These are phyloP conservation scores for Rugonectria rugulosa DNA, from an alignment of 2,329 filamentous ascomycete genomes.

Conservation along the genomic window DNA sequence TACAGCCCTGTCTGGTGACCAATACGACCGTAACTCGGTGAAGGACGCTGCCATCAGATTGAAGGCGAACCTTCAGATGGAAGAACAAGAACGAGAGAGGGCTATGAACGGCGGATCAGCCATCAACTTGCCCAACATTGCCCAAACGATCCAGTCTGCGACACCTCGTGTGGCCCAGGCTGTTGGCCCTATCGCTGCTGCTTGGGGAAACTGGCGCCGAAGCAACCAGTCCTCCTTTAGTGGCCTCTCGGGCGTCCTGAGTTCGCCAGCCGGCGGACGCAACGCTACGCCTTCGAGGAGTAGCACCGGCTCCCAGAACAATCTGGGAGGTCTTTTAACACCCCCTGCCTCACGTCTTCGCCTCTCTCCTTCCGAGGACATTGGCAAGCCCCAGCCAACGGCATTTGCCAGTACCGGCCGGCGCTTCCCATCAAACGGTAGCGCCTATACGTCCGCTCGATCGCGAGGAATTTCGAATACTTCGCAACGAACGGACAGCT, in stretches of 20 bases:
- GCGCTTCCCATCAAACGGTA: slow-evolving; percentile 59
- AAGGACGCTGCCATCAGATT: slow-evolving; percentile 93
- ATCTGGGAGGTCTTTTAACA: slow-evolving; percentile 82
- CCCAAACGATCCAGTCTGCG: slow-evolving; percentile 78
- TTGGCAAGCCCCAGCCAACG: slow-evolving; percentile 58
- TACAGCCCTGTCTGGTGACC: slow-evolving; percentile 74
- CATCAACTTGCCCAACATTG: slow-evolving; percentile 76
- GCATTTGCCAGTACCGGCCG: slow-evolving; percentile 68
- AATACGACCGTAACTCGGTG: slow-evolving; percentile 79
- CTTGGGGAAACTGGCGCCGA: slow-evolving; percentile 95
- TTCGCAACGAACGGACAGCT: slow-evolving; percentile 35
- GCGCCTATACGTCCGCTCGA: slow-evolving; percentile 27
- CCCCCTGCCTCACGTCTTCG: slow-evolving; percentile 82
- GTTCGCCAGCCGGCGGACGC: slow-evolving; percentile 50
- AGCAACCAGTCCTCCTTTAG: slow-evolving; percentile 61
- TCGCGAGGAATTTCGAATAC: slow-evolving; percentile 41
- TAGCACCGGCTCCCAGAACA: slow-evolving; percentile 59
- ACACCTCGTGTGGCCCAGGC: slow-evolving; percentile 86
- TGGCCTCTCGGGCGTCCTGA: slow-evolving; percentile 56
- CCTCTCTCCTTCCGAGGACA: slow-evolving; percentile 59
- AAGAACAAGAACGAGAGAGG: slow-evolving; percentile 92
- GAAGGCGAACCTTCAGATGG: slow-evolving; percentile 95
- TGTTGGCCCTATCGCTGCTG: slow-evolving; percentile 80
- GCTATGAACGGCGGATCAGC: slow-evolving; percentile 75
- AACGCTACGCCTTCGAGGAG: slow-evolving; percentile 68